Evolutionary conservation across 495 filamentous ascomycete genomes (phyloP).

Genomic region (Aspergillus nidulans): DNA sequence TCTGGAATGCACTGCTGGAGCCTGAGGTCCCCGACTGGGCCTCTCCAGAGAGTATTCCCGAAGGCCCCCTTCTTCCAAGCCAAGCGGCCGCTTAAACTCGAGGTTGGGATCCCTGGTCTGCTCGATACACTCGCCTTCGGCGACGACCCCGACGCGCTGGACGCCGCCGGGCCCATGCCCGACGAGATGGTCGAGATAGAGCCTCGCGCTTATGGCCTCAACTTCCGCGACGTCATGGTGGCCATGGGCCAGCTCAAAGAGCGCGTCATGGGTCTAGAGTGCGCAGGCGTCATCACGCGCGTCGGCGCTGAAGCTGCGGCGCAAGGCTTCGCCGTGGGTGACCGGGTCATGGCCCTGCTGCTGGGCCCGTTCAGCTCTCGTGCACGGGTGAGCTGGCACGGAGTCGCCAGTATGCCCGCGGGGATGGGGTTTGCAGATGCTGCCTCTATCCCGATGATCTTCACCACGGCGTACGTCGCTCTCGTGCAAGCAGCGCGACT

Average conservation of each 20-base stretch:
- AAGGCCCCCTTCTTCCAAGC: no score
- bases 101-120: neutral
- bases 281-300: slow-evolving; percentile 34
- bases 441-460: neutral
- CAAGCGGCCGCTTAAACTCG: neutral
- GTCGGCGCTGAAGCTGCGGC: slow-evolving; percentile 11
- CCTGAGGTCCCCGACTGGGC: neutral
- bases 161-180: neutral
- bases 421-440: neutral
- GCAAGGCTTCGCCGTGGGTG: slow-evolving; percentile 28
- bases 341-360: slow-evolving; percentile 29
- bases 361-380: slow-evolving; percentile 4
- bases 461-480: neutral
- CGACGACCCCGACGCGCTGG: slow-evolving; percentile 7
- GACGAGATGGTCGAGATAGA: slow-evolving; percentile 25
- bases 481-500: neutral
- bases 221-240: slow-evolving; percentile 40
- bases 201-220: slow-evolving; percentile 29
- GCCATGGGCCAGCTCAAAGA: slow-evolving; percentile 32
- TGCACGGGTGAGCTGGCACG: slow-evolving; percentile 5
- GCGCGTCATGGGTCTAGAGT: slow-evolving; percentile 31
- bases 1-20: neutral
- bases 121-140: slow-evolving; percentile 12
- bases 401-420: slow-evolving; percentile 18
- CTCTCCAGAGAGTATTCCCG: neutral